These are phyloP conservation scores for Entomortierella chlamydospora DNA, from an alignment of 192 early-diverging fungal genomes.

Conservation along the genomic window DNA sequence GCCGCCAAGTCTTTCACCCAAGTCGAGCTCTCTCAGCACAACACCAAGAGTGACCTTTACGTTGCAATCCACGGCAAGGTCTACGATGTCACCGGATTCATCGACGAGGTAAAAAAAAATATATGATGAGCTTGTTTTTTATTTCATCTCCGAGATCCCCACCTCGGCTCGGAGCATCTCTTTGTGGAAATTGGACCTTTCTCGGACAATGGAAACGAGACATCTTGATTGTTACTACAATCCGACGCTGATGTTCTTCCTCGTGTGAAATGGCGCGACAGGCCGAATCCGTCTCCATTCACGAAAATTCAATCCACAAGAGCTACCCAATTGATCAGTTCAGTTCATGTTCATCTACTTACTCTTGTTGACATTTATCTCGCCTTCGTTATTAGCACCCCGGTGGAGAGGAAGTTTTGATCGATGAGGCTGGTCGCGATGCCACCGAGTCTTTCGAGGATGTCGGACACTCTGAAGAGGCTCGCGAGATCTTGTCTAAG, in stretches of 20 bases:
- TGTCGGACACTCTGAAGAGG: slow-evolving; percentile 95
- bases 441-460: slow-evolving; percentile 95
- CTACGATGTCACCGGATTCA: slow-evolving; percentile 79
- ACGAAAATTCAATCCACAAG: too few relatives aligned
- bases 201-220: too few relatives aligned
- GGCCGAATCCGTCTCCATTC: too few relatives aligned
- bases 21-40: slow-evolving; percentile 80
- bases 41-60: slow-evolving; percentile 80
- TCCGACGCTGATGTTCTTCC: too few relatives aligned
- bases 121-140: too few relatives aligned
- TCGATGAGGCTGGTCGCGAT: slow-evolving; percentile 87
- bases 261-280: too few relatives aligned
- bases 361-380: too few relatives aligned
- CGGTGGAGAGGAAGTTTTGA: slow-evolving; percentile 89
- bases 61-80: slow-evolving; percentile 83
- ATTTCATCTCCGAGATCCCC: background rate
- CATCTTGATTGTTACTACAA: too few relatives aligned
- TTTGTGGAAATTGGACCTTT: too few relatives aligned
- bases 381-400: slow-evolving; percentile 75
- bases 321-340: too few relatives aligned
- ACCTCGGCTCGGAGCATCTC: background rate
- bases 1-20: slow-evolving; percentile 60
- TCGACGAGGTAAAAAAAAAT: slow-evolving; percentile 70
- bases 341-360: too few relatives aligned
- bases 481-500: slow-evolving; percentile 83